Base-by-base conservation (phyloP, 768 basidiomycete species). In the Cystofilobasidium ferigula region DNA sequence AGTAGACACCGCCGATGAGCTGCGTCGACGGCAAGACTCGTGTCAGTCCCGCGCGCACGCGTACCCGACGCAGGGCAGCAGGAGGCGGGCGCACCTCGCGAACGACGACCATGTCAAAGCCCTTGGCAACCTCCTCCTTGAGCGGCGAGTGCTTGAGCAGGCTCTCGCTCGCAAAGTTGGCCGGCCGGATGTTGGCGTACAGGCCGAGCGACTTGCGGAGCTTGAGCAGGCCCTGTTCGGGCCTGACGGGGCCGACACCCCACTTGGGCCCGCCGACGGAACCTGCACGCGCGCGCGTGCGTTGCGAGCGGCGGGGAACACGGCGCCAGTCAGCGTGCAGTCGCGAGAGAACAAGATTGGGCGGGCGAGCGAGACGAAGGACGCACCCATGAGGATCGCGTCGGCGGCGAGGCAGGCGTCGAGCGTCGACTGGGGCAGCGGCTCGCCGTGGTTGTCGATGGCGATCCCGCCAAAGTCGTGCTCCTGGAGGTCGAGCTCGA, bases 261-360 rank as follows among this genome's bases (percentile, higher is more conserved):
- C 95, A 99, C 78, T 97, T 97, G 18, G 95, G 95, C n/a, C 95
- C 95, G 66, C 95, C 95, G 70, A 98, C 88, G 24, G 94, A 86
- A 70, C 94, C 94, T 97, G 66, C 38, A 47, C 20, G 26, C 1
- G n/a, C n/a, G n/a, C n/a, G n/a, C n/a, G n/a, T n/a, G n/a, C n/a
- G n/a, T n/a, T n/a, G n/a, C n/a, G 40, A 28, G 30, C 3, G 51
- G 34, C n/a, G 12, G 45, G 4, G 28, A 53, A 8, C 32, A 26
- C 14, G 36, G 20, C 12, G 26, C 40, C 38, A 35, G 51, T 51
- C 22, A 38, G 16, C 8, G 35, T 32, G 18, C n/a, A 42, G 4
- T 3, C n/a, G 14, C n/a, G 47, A 22, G 1, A 30, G 51, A 40
- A 14, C 16, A 28, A 3, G 22, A n/a, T 58, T 32, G 35, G 35